Conservation (phyloP, 768 basidiomycete genomes). For the Polyporus arcularius region DNA sequence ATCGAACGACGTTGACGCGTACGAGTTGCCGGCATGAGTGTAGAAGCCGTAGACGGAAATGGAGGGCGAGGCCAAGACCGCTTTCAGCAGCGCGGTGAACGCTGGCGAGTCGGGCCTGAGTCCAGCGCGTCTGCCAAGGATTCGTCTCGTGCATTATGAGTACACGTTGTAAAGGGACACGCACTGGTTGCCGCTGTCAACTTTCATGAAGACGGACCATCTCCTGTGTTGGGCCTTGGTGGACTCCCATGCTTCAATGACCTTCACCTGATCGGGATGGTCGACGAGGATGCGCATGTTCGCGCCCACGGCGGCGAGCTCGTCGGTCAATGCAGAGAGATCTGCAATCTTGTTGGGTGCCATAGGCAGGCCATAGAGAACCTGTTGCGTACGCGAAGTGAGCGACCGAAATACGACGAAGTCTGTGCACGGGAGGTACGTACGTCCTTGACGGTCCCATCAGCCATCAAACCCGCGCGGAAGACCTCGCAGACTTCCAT, state of each 20-base stretch:
- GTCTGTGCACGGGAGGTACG: slow-evolving; percentile 25
- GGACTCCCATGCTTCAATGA: slow-evolving; percentile 62
- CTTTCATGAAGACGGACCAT: slow-evolving; percentile 83
- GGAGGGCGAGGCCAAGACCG: slow-evolving; percentile 52
- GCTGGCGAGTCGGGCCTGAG: slow-evolving; percentile 50
- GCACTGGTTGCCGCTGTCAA: slow-evolving; percentile 78
- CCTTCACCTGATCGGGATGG: slow-evolving; percentile 68
- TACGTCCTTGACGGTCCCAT: slow-evolving; percentile 79
- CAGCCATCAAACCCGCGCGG: slow-evolving; percentile 63
- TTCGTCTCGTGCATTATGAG: slow-evolving; percentile 15
- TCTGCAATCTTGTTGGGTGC: slow-evolving; percentile 72
- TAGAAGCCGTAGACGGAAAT: slow-evolving; percentile 83
- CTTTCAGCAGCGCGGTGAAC: slow-evolving; percentile 57
- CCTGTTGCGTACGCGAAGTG: slow-evolving; percentile 40
- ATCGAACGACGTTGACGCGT: slow-evolving; percentile 67
- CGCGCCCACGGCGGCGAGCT: slow-evolving; percentile 56
- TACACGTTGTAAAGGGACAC: slow-evolving; percentile 25
- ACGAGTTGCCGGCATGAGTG: slow-evolving; percentile 75
- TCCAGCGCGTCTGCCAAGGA: slow-evolving; percentile 66
- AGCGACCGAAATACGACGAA: not conserved
- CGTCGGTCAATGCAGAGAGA: slow-evolving; percentile 58
- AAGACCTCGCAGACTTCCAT: slow-evolving; percentile 82
- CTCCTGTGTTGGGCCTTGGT: slow-evolving; percentile 38
- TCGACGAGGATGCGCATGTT: slow-evolving; percentile 72
- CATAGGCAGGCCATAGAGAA: slow-evolving; percentile 80